Evolutionary conservation across 2,329 filamentous ascomycete genomes (phyloP).

Genomic region (Aureobasidium sp.): DNA sequence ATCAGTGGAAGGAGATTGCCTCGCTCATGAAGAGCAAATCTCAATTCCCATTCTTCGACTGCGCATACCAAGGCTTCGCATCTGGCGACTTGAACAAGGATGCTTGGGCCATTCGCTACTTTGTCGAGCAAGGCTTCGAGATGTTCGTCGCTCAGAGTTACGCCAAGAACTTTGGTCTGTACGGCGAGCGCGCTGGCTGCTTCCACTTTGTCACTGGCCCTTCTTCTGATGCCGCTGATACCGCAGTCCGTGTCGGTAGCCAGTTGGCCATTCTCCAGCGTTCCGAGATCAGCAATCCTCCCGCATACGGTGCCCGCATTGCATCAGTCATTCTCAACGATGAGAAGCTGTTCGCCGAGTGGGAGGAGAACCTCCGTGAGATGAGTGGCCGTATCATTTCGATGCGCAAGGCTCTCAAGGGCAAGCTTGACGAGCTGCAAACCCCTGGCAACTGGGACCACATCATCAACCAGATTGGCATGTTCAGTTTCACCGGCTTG

Average conservation of each 20-base stretch:
- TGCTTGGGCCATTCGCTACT: slow-evolving; percentile 89
- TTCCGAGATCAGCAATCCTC: slow-evolving; percentile 95
- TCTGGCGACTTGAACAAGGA: slow-evolving; percentile 81
- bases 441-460: slow-evolving; percentile 94
- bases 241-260: slow-evolving; percentile 62
- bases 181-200: slow-evolving; percentile 90
- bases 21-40: slow-evolving; percentile 65
- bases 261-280: slow-evolving; percentile 93
- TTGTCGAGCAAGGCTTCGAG: slow-evolving; percentile 83
- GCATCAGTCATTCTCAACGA: slow-evolving; percentile 82
- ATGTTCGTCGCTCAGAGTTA: slow-evolving; percentile 48
- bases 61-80: slow-evolving; percentile 95
- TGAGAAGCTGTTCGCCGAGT: slow-evolving; percentile 71
- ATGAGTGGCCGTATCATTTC: slow-evolving; percentile 94
- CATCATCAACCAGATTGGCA: slow-evolving; percentile 97
- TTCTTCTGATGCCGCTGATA: slow-evolving; percentile 56
- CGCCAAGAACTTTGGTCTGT: slow-evolving; percentile 65
- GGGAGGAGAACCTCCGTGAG: slow-evolving; percentile 83
- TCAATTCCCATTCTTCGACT: slow-evolving; percentile 98
- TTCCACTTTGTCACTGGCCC: slow-evolving; percentile 88
- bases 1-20: slow-evolving; percentile 92
- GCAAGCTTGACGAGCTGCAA: slow-evolving; percentile 72
- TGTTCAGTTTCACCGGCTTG: slow-evolving; percentile 93
- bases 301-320: slow-evolving; percentile 87
- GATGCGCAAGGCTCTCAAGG: slow-evolving; percentile 75